These are phyloP conservation scores for Fusarium metavorans DNA, from an alignment of 2,329 filamentous ascomycete species.

Conservation along the genomic window DNA sequence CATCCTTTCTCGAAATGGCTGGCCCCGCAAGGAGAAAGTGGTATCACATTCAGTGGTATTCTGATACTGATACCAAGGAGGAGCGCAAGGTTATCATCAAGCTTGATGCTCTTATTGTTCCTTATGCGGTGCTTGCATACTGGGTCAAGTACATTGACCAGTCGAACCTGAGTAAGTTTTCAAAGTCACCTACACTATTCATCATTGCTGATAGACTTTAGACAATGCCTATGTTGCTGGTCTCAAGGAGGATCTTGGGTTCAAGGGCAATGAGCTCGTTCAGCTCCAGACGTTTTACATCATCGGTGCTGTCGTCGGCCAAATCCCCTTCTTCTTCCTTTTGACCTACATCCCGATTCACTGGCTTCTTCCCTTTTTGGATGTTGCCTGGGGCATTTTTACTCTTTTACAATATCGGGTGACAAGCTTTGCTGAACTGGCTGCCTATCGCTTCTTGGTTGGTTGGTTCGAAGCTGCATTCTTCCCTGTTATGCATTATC, in stretches of 20 bases:
- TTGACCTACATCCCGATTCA: conserved; percentile 61
- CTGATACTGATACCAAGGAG: conserved; percentile 16
- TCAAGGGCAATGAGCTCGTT: conserved; percentile 67
- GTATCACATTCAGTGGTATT: conserved; percentile 26
- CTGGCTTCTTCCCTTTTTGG: conserved; percentile 63
- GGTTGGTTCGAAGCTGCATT: conserved; percentile 63
- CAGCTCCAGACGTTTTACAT: conserved; percentile 64
- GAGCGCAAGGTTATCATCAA: conserved; percentile 48
- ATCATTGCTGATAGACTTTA: no score
- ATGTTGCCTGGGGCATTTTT: conserved; percentile 67
- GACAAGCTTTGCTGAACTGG: conserved; percentile 61
- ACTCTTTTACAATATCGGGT: conserved; percentile 67
- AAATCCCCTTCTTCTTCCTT: conserved; percentile 64
- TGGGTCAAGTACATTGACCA: conserved; percentile 46
- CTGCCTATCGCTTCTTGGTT: conserved; percentile 66
- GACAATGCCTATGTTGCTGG: conserved; percentile 68
- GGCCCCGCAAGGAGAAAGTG: conserved; percentile 20
- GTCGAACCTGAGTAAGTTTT: conserved; percentile 37
- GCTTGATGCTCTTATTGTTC: conserved; percentile 65
- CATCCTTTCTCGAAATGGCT: conserved; percentile 4
- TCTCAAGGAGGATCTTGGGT: conserved; percentile 63
- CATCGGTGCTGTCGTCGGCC: conserved; percentile 61
- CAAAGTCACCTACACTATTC: no score
- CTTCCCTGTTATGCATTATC: conserved; percentile 56
- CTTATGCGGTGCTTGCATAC: conserved; percentile 41